Evolutionary conservation across 2,329 filamentous ascomycete genomes (phyloP), one percentile per base, ranked within the genome.

Genomic region (Sclerotinia minor): DNA sequence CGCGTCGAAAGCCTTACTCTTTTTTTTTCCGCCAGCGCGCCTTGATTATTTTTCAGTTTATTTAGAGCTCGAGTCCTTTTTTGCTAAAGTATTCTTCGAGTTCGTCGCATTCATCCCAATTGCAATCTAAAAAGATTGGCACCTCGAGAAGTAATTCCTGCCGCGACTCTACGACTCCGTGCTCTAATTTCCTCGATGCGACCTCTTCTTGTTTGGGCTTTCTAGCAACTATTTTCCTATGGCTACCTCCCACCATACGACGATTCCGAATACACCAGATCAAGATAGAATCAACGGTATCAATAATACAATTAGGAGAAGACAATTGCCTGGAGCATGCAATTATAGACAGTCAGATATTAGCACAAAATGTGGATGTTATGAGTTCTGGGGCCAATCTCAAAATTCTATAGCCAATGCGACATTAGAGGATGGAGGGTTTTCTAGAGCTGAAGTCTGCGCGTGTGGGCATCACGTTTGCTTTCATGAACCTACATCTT

Each of bases 381-480:
- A 79, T 68, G 80, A 83, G 64, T 86, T 85, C 72, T 85, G 83
- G 81, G 74, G 75, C 70, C 77, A 80, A 80, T 75, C 77, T n/a
- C 64, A 70, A 58, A 68, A 47, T 19, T 26, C 24, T 6, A 45
- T 45, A n/a, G 15, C n/a, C 55, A 41, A 24, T 11, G 53, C 53
- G 58, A 53, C 47, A 63, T 32, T 60, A 38, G 67, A 38, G 53
- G 63, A 45, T 53, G 65, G 57, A 24, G 50, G 57, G 47, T 64
- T 58, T 58, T 64, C 52, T 41, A 57, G 68, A 66, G 69, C 72
- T 24, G 75, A 70, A 26, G 71, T 73, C 32, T 86, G 84, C 76
- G 81, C 83, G 67, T 86, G 84, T 72, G 82, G 82, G 52, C 84
- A 86, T 75, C 84, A 86, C 79, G 83, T 83, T 8, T 86, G 84